Base-by-base conservation (phyloP, 2,329 filamentous ascomycete species). In the Arthrobotrys sphaeroides region DNA sequence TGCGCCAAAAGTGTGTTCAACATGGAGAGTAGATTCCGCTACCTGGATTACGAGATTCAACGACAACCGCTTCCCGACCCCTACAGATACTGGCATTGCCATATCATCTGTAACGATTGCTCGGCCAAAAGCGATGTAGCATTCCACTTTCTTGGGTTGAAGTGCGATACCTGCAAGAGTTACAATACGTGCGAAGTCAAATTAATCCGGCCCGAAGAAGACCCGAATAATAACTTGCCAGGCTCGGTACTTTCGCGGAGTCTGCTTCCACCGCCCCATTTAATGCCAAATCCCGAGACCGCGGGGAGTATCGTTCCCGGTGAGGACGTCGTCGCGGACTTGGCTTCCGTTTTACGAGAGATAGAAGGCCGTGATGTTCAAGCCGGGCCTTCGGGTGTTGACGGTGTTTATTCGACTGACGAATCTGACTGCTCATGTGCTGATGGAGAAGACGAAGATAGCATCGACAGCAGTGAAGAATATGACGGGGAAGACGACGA, bases 1-100 rank as follows among this genome's bases (percentile, higher is more conserved):
- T 99, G 95, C 86, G 96, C 91, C 84, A 96, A 95, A 83, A 97
- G 92, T 78, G 90, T 96, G n/a, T 89, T 93, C 78, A 98, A 98
- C 81, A 99, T 99, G 94, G 94, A 97, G 81, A 88, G 92, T 38
- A 91, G 96, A 79, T 99, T 98, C 84, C 90, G 93, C 55, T 95
- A 95, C 79, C 84, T 98, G 33, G 94, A 97, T 80, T 88, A 93
- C 61, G 90, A 93, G 57, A 97, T 99, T 74, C 87, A 91, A 78
- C 87, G 87, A 47, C 95, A 99, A 81, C 95, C 95, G 1, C 98
- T 99, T 93, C 95, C 95, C 0, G 84, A 86, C 4, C 91, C 96
- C 77, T 96, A 94, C 80, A 86, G 85, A 75, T 89, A 93, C 79
- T 93, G 92, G 3, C 89, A 89, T 77, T 94, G 93, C 12, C 88